These are phyloP conservation scores for Adansonia rubrostipa DNA, from an alignment of 441 rosid genomes.

Conservation along the genomic window DNA sequence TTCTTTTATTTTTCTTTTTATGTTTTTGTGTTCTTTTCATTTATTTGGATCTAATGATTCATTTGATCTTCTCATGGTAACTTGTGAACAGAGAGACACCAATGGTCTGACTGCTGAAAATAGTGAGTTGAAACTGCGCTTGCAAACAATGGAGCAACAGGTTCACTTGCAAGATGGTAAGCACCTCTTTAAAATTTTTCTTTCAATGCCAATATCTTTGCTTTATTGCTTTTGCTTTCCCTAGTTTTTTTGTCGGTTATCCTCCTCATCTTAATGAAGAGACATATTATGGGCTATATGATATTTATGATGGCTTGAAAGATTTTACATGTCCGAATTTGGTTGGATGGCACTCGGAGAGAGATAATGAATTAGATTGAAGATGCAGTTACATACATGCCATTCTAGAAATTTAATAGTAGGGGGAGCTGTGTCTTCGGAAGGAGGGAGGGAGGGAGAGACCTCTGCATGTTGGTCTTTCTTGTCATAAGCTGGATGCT, in stretches of 20 bases:
- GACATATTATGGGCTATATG: not conserved
- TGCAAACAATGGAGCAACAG: constrained; percentile 98
- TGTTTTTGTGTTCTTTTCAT: not conserved
- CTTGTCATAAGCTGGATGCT: not conserved
- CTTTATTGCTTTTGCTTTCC: not conserved
- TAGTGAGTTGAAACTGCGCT: constrained; percentile 86
- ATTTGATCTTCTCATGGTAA: constrained; percentile 23
- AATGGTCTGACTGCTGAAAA: constrained; percentile 91
- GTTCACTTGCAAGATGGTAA: constrained; percentile 97
- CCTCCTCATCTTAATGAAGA: not conserved
- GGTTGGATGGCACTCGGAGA: not conserved
- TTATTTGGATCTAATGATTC: constrained; percentile 12
- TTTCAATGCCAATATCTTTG: constrained; percentile 2
- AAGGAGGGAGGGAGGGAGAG: not conserved
- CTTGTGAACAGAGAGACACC: constrained; percentile 81
- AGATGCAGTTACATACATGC: not conserved
- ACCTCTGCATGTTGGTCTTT: not conserved
- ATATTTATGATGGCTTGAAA: constrained; percentile 6
- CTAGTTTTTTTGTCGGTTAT: constrained; percentile 7
- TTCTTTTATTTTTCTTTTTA: not conserved
- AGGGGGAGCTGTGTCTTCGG: not conserved
- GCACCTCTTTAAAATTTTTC: constrained; percentile 31
- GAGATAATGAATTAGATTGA: not conserved
- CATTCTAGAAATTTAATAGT: not conserved
- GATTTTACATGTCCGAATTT: constrained; percentile 7